Conservation (phyloP, 768 basidiomycete species). For the Leccinum uliginosum region DNA sequence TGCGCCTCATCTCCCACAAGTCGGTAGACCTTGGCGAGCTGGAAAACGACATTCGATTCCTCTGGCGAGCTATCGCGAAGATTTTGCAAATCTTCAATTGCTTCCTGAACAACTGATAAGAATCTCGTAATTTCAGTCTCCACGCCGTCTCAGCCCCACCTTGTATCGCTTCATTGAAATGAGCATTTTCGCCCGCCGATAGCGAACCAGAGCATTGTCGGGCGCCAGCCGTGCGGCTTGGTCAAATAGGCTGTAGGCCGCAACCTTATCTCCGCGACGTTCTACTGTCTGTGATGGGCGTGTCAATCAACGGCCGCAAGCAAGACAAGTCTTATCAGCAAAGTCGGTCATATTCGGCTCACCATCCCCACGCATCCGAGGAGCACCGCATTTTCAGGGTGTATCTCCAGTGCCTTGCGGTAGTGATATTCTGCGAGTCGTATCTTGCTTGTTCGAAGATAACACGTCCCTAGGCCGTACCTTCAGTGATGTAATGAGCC, state of each 20-base stretch:
- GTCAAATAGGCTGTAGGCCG: constrained; percentile 77
- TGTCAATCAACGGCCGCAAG: constrained; percentile 10
- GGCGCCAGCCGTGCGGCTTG: constrained; percentile 75
- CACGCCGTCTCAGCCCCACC: constrained; percentile 45
- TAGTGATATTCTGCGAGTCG: constrained; percentile 96
- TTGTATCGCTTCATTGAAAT: constrained; percentile 79
- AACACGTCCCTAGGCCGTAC: constrained; percentile 99
- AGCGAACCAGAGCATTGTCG: constrained; percentile 89
- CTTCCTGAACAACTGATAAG: constrained; percentile 49
- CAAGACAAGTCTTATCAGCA: constrained; percentile 17
- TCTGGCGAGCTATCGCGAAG: constrained; percentile 83
- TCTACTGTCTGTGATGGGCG: constrained; percentile 70
- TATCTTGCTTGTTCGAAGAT: constrained; percentile 90
- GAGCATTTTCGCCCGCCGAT: constrained; percentile 89
- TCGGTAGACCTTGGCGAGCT: constrained; percentile 89
- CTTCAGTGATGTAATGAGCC: constrained; percentile 42
- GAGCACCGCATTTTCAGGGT: constrained; percentile 93
- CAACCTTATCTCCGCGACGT: constrained; percentile 70
- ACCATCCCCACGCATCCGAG: constrained; percentile 96
- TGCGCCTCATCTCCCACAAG: constrained; percentile 73
- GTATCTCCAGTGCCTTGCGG: constrained; percentile 86
- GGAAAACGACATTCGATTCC: constrained; percentile 95
- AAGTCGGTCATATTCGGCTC: constrained; percentile 34
- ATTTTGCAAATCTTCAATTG: constrained; percentile 74
- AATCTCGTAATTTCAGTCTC: constrained; percentile 9